Conservation (phyloP, 257 asterid species). For the Capsicum rhomboideum region DNA sequence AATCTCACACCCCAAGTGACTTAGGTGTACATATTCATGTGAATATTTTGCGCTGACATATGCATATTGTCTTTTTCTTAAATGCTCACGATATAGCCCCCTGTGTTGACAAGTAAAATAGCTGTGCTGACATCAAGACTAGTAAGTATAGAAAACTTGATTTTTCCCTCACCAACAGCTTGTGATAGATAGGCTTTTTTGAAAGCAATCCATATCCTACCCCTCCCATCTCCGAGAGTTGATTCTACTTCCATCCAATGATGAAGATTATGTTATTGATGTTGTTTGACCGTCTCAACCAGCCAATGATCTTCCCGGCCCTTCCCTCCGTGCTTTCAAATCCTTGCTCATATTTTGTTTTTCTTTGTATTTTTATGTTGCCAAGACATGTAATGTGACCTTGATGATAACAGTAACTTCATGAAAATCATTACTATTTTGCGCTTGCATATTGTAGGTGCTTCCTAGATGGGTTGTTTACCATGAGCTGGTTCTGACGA, state of each 20-base stretch:
- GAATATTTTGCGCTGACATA: background rate
- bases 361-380: background rate
- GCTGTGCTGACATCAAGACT: background rate
- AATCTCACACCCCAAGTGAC: background rate
- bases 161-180: background rate
- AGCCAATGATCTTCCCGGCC: background rate
- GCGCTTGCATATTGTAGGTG: conserved; percentile 22
- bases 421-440: background rate
- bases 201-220: background rate
- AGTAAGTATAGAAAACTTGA: background rate
- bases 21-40: background rate
- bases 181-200: background rate
- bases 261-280: background rate
- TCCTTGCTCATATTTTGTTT: background rate
- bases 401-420: background rate
- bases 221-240: background rate
- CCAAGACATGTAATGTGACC: background rate
- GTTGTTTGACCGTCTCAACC: background rate
- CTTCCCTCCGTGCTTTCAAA: background rate
- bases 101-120: background rate
- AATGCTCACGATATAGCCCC: background rate
- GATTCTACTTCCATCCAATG: background rate
- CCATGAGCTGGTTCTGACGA: conserved; percentile 84
- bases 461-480: conserved; percentile 90
- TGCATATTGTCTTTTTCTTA: background rate